phyloP scores from a whole-genome alignment of 331 rosid genomes.

The Quercus tomentella region DNA sequence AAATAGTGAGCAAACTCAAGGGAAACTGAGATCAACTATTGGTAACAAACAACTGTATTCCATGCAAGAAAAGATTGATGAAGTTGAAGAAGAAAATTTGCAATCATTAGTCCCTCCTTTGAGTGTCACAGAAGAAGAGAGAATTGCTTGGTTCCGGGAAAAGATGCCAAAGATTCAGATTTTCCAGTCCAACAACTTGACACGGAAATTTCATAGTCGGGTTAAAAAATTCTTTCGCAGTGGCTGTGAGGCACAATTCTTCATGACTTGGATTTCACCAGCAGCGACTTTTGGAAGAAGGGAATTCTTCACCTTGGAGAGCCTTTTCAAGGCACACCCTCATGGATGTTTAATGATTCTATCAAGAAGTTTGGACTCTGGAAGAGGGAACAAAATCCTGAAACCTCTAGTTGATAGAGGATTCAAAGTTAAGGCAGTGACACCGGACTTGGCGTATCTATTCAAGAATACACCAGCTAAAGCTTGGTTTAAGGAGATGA shows the following conservation, averaged over 20 bases:
- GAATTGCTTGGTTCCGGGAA: slow-evolving; percentile 57
- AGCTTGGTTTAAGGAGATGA: slow-evolving; percentile 50
- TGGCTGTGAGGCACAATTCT: slow-evolving; percentile 60
- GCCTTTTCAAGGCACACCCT: slow-evolving; percentile 63
- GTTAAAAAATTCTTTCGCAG: slow-evolving; percentile 41
- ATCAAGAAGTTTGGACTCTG: slow-evolving; percentile 66
- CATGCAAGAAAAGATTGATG: slow-evolving; percentile 30
- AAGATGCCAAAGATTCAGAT: slow-evolving; percentile 50
- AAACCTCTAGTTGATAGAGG: slow-evolving; percentile 54
- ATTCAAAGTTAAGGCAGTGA: slow-evolving; percentile 51
- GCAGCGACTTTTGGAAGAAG: slow-evolving; percentile 43
- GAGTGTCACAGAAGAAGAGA: slow-evolving; percentile 44
- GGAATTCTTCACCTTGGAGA: slow-evolving; percentile 50
- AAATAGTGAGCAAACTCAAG: no score
- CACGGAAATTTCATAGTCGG: slow-evolving; percentile 48
- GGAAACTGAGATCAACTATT: no score
- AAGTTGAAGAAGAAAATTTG: slow-evolving; percentile 13
- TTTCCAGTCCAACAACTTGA: slow-evolving; percentile 45
- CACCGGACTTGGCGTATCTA: slow-evolving; percentile 65
- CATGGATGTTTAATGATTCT: slow-evolving; percentile 62
- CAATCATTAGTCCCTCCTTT: slow-evolving; percentile 38
- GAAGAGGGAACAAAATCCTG: slow-evolving; percentile 39
- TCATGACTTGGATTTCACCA: slow-evolving; percentile 83
- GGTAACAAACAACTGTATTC: slow-evolving; percentile 10
- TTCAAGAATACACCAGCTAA: slow-evolving; percentile 54